These are phyloP conservation scores for Nidula microcarpa DNA, from an alignment of 768 basidiomycete genomes.

Conservation along the genomic window DNA sequence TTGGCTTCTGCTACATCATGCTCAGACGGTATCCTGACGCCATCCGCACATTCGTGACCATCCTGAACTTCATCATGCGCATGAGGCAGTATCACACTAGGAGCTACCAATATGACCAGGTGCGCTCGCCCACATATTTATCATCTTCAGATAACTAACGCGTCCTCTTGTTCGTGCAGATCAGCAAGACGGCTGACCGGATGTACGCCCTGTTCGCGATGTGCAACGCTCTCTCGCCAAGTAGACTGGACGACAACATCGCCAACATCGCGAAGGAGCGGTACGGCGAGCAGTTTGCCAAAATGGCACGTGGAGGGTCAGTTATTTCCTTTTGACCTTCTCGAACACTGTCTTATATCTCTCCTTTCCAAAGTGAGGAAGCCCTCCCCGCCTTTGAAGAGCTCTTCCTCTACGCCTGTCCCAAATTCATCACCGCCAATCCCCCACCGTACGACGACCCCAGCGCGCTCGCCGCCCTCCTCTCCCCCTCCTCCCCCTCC, in stretches of 20 bases:
- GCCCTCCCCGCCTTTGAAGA: constrained; percentile 83
- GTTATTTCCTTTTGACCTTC: constrained; percentile 2
- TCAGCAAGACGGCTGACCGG: constrained; percentile 95
- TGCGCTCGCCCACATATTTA: too few species aligned
- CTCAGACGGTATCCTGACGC: constrained; percentile 94
- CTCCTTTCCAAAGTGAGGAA: constrained; percentile 28
- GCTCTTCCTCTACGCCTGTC: constrained; percentile 91
- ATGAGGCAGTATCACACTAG: constrained; percentile 97
- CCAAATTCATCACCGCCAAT: constrained; percentile 95
- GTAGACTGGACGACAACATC: constrained; percentile 90
- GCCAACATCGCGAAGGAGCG: constrained; percentile 90
- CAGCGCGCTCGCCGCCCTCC: constrained; percentile 49
- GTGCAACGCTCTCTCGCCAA: constrained; percentile 90
- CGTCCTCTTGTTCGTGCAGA: constrained; percentile 19
- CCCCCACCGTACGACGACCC: constrained; percentile 91
- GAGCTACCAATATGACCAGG: constrained; percentile 95
- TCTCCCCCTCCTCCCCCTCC: constrained; percentile 29
- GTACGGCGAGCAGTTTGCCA: constrained; percentile 86
- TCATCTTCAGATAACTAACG: too few species aligned
- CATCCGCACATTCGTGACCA: constrained; percentile 87
- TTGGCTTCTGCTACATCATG: constrained; percentile 96
- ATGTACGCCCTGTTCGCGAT: constrained; percentile 97
- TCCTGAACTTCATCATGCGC: constrained; percentile 92
- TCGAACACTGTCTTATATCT: background rate
- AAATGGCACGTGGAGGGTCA: constrained; percentile 78